These are phyloP conservation scores for Castanospermum australe DNA, from an alignment of 306 rosid species.

Conservation along the genomic window DNA sequence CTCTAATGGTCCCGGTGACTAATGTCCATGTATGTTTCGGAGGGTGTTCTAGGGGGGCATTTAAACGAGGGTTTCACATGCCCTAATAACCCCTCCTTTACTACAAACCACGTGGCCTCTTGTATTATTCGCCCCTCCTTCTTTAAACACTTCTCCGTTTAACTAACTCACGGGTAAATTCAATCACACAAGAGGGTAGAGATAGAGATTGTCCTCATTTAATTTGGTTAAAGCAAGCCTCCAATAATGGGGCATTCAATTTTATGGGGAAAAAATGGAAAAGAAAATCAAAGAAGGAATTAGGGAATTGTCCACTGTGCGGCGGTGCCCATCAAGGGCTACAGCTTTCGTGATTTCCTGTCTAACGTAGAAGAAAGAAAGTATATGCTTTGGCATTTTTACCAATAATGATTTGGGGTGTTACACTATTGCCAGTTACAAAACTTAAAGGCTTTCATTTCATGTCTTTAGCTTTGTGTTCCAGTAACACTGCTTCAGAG, in stretches of 20 bases:
- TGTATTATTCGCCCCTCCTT: conserved; percentile 28
- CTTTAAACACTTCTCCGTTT: background rate
- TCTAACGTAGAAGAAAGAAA: background rate
- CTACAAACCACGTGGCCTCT: conserved; percentile 79
- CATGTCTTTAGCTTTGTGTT: conserved; percentile 46
- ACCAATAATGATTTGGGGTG: conserved; percentile 24
- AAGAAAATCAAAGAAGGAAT: background rate
- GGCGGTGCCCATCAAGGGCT: background rate
- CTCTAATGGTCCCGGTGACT: conserved; percentile 43
- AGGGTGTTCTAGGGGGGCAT: conserved; percentile 51
- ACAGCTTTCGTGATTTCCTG: background rate
- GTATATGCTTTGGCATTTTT: conserved; percentile 7
- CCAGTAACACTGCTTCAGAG: conserved; percentile 28
- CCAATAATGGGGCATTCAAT: background rate
- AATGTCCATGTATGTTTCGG: conserved; percentile 33
- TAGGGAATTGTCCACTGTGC: background rate
- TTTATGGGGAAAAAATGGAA: background rate
- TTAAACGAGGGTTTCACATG: conserved; percentile 75
- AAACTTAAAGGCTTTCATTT: conserved; percentile 35
- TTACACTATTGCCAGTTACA: conserved; percentile 6
- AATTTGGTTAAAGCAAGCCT: background rate
- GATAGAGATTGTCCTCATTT: background rate
- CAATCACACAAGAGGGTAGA: background rate
- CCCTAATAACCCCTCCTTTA: conserved; percentile 52
- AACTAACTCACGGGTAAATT: background rate